phyloP scores from a whole-genome alignment of 331 rosid genomes.

The Telfairia occidentalis region DNA sequence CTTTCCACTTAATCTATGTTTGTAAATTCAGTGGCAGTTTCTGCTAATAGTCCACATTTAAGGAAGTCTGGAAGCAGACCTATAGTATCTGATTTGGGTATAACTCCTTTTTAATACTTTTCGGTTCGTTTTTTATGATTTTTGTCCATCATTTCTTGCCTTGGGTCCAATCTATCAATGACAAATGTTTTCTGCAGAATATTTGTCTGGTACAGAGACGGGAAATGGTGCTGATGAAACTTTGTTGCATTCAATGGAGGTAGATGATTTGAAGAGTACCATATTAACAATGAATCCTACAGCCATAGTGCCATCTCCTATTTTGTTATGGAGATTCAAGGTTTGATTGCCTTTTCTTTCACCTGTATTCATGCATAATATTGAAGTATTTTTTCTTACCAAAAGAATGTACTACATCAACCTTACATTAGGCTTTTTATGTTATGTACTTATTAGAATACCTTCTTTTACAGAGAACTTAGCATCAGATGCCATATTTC shows the following conservation, averaged over 20 bases:
- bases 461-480: neutral
- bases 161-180: conserved; percentile 2
- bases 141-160: neutral
- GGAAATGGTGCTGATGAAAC: conserved; percentile 64
- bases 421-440: neutral
- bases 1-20: conserved; percentile 59
- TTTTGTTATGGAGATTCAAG: conserved; percentile 84
- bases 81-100: conserved; percentile 76
- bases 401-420: neutral
- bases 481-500: neutral
- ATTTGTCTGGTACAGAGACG: conserved; percentile 36
- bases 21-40: conserved; percentile 48
- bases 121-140: conserved; percentile 6
- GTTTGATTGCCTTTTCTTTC: conserved; percentile 24
- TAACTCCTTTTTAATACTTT: conserved; percentile 12
- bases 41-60: conserved; percentile 79
- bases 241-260: conserved; percentile 39
- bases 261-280: conserved; percentile 38
- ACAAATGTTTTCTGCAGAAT: conserved; percentile 14
- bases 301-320: conserved; percentile 73
- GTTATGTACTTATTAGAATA: neutral
- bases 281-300: conserved; percentile 27
- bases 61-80: conserved; percentile 92
- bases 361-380: conserved; percentile 8
- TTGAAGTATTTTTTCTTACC: neutral